These are phyloP conservation scores for Novymonas esmeraldas DNA, from an alignment of 208 protist genomes.

Conservation along the genomic window DNA sequence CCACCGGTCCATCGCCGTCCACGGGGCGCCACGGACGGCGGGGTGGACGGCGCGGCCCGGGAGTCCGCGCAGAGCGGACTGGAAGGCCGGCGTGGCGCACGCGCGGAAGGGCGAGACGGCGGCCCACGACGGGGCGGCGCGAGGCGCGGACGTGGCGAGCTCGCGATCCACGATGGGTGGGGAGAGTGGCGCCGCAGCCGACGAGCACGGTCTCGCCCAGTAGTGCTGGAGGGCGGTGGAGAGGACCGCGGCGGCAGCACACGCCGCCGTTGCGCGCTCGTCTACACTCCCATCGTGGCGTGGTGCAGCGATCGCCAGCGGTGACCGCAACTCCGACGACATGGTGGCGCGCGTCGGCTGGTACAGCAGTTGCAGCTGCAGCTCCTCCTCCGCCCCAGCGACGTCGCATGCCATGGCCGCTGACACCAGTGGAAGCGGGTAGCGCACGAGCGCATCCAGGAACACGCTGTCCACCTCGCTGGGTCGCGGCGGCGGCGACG, in stretches of 20 bases:
- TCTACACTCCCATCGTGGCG: no score
- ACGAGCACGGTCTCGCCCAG: not conserved
- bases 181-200: not conserved
- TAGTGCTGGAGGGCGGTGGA: not conserved
- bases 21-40: not conserved
- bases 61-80: conserved; percentile 13
- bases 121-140: conserved; percentile 11
- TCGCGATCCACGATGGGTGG: no score
- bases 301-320: no score
- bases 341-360: no score
- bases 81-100: conserved; percentile 18
- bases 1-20: conserved; percentile 12
- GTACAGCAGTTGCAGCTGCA: not conserved
- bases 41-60: not conserved
- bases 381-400: not conserved
- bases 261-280: no score
- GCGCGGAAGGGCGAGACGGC: conserved; percentile 35
- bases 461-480: not conserved
- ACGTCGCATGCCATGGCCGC: conserved; percentile 19
- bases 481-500: not conserved
- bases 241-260: not conserved
- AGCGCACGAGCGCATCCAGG: conserved; percentile 13
- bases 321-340: no score
- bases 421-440: conserved; percentile 23
- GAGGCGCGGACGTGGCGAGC: not conserved